Evolutionary conservation across 1,139 yeast species (phyloP).

Genomic region (Taiozyma onychis): DNA sequence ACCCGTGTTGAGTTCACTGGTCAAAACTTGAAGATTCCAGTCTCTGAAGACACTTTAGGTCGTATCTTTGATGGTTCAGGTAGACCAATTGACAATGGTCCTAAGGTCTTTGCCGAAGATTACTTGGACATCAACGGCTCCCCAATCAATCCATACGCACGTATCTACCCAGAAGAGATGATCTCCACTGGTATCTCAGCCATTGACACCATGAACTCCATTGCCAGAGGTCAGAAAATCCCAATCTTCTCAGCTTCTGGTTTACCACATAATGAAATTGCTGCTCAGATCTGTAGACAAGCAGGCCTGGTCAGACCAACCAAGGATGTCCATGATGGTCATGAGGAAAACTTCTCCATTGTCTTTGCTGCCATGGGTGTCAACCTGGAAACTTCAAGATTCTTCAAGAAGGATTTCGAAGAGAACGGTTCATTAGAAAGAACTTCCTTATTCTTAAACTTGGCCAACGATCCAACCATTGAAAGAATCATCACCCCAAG

Average conservation of each 20-base stretch:
- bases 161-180: slow-evolving; percentile 99
- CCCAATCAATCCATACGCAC: slow-evolving; percentile 95
- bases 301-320: slow-evolving; percentile 99
- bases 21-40: slow-evolving; percentile 85
- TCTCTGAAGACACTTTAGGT: slow-evolving; percentile 95
- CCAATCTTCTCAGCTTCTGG: slow-evolving; percentile 99
- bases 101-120: slow-evolving; percentile 97
- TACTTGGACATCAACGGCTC: slow-evolving; percentile 97
- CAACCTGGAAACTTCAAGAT: slow-evolving; percentile 84
- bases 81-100: slow-evolving; percentile 97
- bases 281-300: slow-evolving; percentile 99
- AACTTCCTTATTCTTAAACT: slow-evolving; percentile 90
- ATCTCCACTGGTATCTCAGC: slow-evolving; percentile 98
- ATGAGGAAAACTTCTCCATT: slow-evolving; percentile 97
- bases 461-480: slow-evolving; percentile 99
- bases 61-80: slow-evolving; percentile 99
- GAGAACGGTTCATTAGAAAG: slow-evolving; percentile 98
- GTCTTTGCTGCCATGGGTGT: slow-evolving; percentile 99
- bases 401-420: slow-evolving; percentile 98
- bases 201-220: slow-evolving; percentile 98
- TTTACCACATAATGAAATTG: slow-evolving; percentile 98
- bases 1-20: slow-evolving; percentile 98
- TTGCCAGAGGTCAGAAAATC: slow-evolving; percentile 99
- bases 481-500: slow-evolving; percentile 99
- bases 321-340: slow-evolving; percentile 99